Percentiles rank a stretch among this genome's conserved stretches.
Conservation (phyloP, 2,329 filamentous ascomycete genomes). For the Ceratocystis colombiana region DNA sequence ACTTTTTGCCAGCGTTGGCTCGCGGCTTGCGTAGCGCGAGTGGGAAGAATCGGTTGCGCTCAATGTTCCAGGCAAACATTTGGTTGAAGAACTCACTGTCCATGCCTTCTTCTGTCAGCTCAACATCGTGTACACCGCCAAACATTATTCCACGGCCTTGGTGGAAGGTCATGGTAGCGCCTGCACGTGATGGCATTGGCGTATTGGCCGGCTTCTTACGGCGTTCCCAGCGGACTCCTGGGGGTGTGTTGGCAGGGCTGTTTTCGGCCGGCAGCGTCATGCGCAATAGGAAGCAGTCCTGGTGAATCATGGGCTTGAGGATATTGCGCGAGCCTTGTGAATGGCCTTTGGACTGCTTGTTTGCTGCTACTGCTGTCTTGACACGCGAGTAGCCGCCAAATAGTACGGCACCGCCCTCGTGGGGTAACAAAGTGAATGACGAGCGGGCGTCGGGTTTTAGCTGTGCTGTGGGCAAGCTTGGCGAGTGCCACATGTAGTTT, state of each 20-base stretch:
- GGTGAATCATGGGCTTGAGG: conserved; percentile 78
- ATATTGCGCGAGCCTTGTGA: conserved; percentile 57
- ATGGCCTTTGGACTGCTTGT: conserved; percentile 55
- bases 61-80: conserved; percentile 86
- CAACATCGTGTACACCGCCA: conserved; percentile 87
- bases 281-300: conserved; percentile 88
- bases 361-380: conserved; percentile 54
- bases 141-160: conserved; percentile 88
- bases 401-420: conserved; percentile 79
- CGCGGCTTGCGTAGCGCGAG: conserved; percentile 66
- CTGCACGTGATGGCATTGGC: conserved; percentile 72
- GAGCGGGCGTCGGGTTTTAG: conserved; percentile 84
- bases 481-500: conserved; percentile 74
- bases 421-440: conserved; percentile 83
- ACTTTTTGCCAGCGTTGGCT: conserved; percentile 47
- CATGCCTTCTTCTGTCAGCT: conserved; percentile 85
- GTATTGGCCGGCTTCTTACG: conserved; percentile 86
- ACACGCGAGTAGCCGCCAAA: conserved; percentile 92
- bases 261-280: conserved; percentile 64
- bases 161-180: conserved; percentile 88
- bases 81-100: conserved; percentile 96
- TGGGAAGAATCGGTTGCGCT: conserved; percentile 89
- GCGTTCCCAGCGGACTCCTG: conserved; percentile 78
- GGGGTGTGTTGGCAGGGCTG: conserved; percentile 53
- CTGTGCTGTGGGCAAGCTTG: conserved; percentile 62